phyloP scores from a whole-genome alignment of 805 yeast species.

The Cyberlindnera maritima region DNA sequence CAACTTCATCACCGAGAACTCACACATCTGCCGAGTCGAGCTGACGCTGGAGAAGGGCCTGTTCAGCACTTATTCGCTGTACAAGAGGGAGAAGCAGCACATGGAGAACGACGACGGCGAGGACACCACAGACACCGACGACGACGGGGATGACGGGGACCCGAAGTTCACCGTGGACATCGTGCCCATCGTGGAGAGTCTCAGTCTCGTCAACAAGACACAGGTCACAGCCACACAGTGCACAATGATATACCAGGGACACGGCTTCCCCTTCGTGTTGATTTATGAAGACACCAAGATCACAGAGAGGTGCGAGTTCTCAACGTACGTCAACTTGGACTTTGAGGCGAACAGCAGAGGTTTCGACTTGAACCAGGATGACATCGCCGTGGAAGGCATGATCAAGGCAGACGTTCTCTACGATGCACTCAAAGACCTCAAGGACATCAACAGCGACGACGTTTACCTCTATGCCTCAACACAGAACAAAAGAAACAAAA shows the following conservation, averaged over 20 bases:
- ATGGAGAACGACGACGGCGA: not conserved
- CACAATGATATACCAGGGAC: slow-evolving; percentile 46
- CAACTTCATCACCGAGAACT: slow-evolving; percentile 46
- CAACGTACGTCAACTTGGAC: slow-evolving; percentile 38
- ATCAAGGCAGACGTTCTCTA: slow-evolving; percentile 51
- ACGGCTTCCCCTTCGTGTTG: slow-evolving; percentile 52
- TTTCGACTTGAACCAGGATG: slow-evolving; percentile 41
- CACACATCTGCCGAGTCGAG: slow-evolving; percentile 37
- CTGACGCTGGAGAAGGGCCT: slow-evolving; percentile 36
- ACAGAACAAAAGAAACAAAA: slow-evolving; percentile 23
- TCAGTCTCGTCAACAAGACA: slow-evolving; percentile 40
- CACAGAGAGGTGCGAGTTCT: slow-evolving; percentile 55
- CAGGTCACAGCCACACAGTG: slow-evolving; percentile 38
- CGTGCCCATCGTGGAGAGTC: slow-evolving; percentile 47
- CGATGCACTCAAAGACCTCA: slow-evolving; percentile 54
- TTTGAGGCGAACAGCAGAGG: slow-evolving; percentile 34
- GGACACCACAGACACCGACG: not conserved
- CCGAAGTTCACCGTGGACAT: slow-evolving; percentile 41
- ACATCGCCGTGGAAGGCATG: slow-evolving; percentile 45
- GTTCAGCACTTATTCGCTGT: slow-evolving; percentile 32
- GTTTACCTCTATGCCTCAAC: slow-evolving; percentile 45
- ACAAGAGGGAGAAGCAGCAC: not conserved
- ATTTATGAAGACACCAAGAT: slow-evolving; percentile 53
- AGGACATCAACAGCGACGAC: slow-evolving; percentile 50
- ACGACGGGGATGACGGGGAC: slow-evolving; percentile 16